phyloP scores from a whole-genome alignment of 345 rosid genomes.

The Linum tenue region DNA sequence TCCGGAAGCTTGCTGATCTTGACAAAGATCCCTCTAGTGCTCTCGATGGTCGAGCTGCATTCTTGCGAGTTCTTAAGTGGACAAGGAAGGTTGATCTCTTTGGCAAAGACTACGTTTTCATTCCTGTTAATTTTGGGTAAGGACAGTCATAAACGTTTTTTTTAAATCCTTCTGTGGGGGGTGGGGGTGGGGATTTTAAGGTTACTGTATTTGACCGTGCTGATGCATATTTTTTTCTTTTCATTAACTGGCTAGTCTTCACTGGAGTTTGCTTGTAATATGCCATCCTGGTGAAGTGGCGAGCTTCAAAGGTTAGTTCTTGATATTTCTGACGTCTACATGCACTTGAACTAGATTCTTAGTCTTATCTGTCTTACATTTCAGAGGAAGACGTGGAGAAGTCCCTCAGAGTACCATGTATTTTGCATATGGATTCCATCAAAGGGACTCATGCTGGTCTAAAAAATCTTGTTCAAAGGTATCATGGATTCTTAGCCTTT shows the following conservation, averaged over 20 bases:
- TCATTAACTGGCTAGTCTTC: constrained; percentile 59
- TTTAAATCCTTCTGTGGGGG: constrained; percentile 4
- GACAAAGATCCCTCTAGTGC: constrained; percentile 97
- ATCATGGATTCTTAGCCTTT: constrained; percentile 6
- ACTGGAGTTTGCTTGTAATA: constrained; percentile 92
- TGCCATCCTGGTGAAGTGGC: constrained; percentile 92
- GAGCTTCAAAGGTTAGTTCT: constrained; percentile 45
- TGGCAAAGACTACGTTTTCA: constrained; percentile 84
- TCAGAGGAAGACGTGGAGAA: constrained; percentile 48
- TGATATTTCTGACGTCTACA: constrained; percentile 4
- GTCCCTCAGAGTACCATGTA: constrained; percentile 61
- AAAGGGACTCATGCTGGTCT: constrained; percentile 96
- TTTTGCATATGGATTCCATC: constrained; percentile 95
- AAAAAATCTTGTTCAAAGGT: constrained; percentile 91
- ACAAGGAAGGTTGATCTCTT: constrained; percentile 90
- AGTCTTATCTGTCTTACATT: constrained; percentile 13
- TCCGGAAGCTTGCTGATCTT: constrained; percentile 95
- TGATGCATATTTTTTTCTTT: constrained; percentile 11
- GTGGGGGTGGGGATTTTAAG: not conserved
- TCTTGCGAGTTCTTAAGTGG: constrained; percentile 92
- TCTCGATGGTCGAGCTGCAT: constrained; percentile 92
- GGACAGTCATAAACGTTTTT: constrained; percentile 13
- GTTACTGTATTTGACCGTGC: not conserved
- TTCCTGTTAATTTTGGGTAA: constrained; percentile 92
- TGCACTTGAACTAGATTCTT: constrained; percentile 2